Base-by-base conservation (phyloP, 352 stramenopile genomes). In the Globisporangium splendens region DNA sequence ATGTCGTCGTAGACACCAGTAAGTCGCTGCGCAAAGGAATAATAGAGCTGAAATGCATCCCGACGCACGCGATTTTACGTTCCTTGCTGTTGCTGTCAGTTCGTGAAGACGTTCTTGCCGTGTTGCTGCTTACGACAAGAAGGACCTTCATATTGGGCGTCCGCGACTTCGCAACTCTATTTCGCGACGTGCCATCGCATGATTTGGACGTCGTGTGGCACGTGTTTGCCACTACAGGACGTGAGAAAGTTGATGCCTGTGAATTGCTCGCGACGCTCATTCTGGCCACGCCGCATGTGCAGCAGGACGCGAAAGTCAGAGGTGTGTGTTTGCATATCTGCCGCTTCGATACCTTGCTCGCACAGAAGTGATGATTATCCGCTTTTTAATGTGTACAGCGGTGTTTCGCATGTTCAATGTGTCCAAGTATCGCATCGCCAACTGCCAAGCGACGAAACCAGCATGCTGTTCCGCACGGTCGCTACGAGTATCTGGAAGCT, bases 401-500 rank as follows among this genome's bases (percentile, higher is more conserved):
- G 61, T 77, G 13, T 77, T 74, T 48, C 28, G 66, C 7, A 47
- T 67, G 33, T 77, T 77, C 46, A 77, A 77, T 39, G 56, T 64
- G 17, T 71, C 66, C 20, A 71, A 59, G 38, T 61, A 71, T 52
- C 68, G 62, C 12, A 42, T 54, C 22, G 63, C 7, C 44, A 72
- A 42, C 42, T 77, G 46, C 62, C 67, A 1, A 61, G 52, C 39
- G 69, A 77, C 28, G 69, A 74, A 69, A 59, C 62, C 28, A 77
- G 51, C 14, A 46, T 77, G 43, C 49, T 77, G 14, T 64, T 72
- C 21, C 62, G 69, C 39, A 66, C 66, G 20, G 38, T 72, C 20
- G 46, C 48, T 13, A 38, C 56, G 1, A 57, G 54, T 0, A 44
- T 50, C 31, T 42, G 35, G 39, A 71, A 76, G 31, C 24, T 71